Evolutionary conservation across 2,329 filamentous ascomycete genomes (phyloP), one percentile per base, ranked within the genome.

Genomic region (Cordyceps cicadae): DNA sequence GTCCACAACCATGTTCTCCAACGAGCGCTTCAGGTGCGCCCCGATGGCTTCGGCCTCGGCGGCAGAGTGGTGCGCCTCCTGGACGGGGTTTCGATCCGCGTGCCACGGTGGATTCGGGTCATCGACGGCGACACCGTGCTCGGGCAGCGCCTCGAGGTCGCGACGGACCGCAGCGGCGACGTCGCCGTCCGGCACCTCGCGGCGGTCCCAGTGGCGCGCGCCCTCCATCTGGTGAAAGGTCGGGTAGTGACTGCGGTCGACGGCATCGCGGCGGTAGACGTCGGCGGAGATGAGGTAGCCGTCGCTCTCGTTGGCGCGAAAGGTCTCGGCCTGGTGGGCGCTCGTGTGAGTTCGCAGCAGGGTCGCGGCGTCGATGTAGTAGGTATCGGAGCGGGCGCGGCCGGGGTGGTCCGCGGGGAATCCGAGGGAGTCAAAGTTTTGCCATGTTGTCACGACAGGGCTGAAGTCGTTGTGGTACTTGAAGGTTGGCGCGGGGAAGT

Each of bases 141-240:
- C 81, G 8, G 92, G 90, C 37, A 97, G 81, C 59, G 76, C 79
- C 58, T 85, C 82, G 32, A 95, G 67, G 69, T 96, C 90, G 41
- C 80, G 80, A 76, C 81, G 83, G 8, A 97, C 86, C 14, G 84
- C 82, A 17, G 83, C 77, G 1, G 83, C 83, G 19, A 92, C 71
- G 64, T 88, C 81, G 19, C 79, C 80, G 62, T 74, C 77, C 59
- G 77, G 79, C 50, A 82, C 83, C 71, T 77, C 81, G 32, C 71
- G 79, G 11, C 90, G 84, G 70, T 94, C 88, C 93, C 94, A 99
- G 59, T 92, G 87, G 67, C 88, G 82, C 9, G 93, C 93, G 14
- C 92, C 93, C 73, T 99, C 94, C 92, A 97, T 97, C 76, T 99
- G 94, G 75, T 99, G 94, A 74, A 99, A 99, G 62, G 96, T 86